These are phyloP conservation scores for Phyllosticta ampelicida DNA, from an alignment of 2,329 filamentous ascomycete species.

Conservation along the genomic window DNA sequence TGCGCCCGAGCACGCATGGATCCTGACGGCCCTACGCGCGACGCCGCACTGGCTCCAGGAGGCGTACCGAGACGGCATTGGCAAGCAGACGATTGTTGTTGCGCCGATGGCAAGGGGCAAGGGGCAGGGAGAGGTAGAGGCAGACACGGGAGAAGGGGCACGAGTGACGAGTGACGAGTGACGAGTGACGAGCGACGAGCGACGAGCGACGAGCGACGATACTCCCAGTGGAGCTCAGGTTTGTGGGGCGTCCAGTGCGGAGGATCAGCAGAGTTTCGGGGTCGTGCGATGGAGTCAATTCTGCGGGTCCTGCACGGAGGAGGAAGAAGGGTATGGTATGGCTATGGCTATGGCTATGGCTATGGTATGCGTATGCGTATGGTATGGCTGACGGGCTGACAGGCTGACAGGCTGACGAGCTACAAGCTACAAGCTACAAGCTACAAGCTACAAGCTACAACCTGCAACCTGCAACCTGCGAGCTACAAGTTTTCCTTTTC, in stretches of 20 bases:
- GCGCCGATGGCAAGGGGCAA: not conserved
- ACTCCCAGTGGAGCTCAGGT: too few relatives aligned
- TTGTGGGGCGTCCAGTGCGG: not conserved
- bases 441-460: too few relatives aligned
- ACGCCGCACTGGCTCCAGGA: conserved; percentile 21
- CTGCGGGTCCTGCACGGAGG: not conserved
- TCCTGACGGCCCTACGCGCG: conserved; percentile 12
- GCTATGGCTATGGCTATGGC: too few relatives aligned
- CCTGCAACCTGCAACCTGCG: too few relatives aligned
- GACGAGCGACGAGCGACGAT: not conserved
- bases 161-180: not conserved
- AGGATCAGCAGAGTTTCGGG: not conserved
- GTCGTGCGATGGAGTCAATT: not conserved
- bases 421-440: too few relatives aligned
- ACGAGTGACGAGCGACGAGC: not conserved
- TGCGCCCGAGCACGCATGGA: conserved; percentile 15
- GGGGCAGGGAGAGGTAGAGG: not conserved
- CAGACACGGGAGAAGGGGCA: not conserved
- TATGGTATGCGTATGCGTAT: too few relatives aligned
- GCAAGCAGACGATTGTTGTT: not conserved
- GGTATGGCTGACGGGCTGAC: too few relatives aligned
- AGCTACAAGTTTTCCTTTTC: too few relatives aligned
- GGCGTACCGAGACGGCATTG: conserved; percentile 6
- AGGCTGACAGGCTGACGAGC: too few relatives aligned
- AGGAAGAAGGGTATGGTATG: not conserved